These are phyloP conservation scores for Biancaea sappan DNA, from an alignment of 306 rosid genomes.

Conservation along the genomic window DNA sequence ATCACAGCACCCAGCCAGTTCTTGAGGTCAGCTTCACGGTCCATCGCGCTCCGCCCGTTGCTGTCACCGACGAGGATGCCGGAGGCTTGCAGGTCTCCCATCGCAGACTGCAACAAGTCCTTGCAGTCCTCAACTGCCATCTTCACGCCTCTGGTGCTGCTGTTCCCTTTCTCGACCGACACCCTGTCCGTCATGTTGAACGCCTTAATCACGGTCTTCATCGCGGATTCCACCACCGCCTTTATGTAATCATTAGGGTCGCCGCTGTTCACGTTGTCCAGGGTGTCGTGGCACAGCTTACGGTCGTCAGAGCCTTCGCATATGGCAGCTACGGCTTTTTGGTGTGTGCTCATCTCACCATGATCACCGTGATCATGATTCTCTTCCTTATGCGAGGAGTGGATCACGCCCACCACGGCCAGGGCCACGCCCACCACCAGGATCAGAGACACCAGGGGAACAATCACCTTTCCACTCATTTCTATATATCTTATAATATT, in stretches of 20 bases:
- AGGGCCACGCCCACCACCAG: slow-evolving; percentile 50
- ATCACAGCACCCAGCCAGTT: slow-evolving; percentile 73
- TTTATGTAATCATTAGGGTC: slow-evolving; percentile 45
- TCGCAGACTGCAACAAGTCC: slow-evolving; percentile 41
- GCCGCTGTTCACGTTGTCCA: slow-evolving; percentile 21
- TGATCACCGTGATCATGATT: background rate
- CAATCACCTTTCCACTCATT: slow-evolving; percentile 39
- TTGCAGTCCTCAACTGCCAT: slow-evolving; percentile 52
- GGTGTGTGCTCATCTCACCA: background rate
- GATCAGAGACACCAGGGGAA: slow-evolving; percentile 42
- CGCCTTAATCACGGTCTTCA: slow-evolving; percentile 33
- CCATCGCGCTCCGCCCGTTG: slow-evolving; percentile 22
- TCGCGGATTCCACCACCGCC: slow-evolving; percentile 41
- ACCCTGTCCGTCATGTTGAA: slow-evolving; percentile 39
- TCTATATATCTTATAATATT: too few species aligned
- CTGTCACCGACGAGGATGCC: slow-evolving; percentile 24
- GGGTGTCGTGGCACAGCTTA: slow-evolving; percentile 36
- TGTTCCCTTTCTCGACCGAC: background rate
- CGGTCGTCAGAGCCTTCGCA: slow-evolving; percentile 39
- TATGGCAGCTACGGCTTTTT: slow-evolving; percentile 37
- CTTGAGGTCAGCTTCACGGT: slow-evolving; percentile 49
- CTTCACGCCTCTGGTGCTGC: slow-evolving; percentile 23
- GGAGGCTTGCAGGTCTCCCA: slow-evolving; percentile 31
- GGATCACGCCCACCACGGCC: slow-evolving; percentile 38
- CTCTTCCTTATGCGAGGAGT: background rate